Evolutionary conservation across 1,284 basidiomycete species (phyloP), one percentile per base, ranked within the genome.

Genomic region (Ceratobasidium sp.): DNA sequence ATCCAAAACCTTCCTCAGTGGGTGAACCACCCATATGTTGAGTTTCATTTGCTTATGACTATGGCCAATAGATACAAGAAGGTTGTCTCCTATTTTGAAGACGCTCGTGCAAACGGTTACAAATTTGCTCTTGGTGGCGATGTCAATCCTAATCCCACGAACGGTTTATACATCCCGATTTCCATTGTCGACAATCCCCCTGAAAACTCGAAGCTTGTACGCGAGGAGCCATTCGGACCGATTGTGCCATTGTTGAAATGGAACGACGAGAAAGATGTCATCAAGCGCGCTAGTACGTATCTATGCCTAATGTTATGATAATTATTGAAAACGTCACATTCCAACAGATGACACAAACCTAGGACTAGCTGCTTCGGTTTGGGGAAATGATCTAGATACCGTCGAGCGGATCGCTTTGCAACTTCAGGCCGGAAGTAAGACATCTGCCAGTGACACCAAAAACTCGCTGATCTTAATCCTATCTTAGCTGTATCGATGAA

Each of bases 151-250:
- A 54, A 73, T 29, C 71, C 71, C 3, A 62, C 48, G 9, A 37
- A 62, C 24, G 71, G 71, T 8, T 37, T 73, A 2, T 73, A 63
- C 39, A 37, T 63, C n/a, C 71, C 71, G 3, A 34, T 73, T 16
- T 73, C 71, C 8, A n/a, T 73, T n/a, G 59, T 73, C 27, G 71
- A 73, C 22, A 73, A 73, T 51, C 71, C 71, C 2, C 71, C 71
- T 0, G 71, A 73, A 13, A 24, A 73, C 51, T 62, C 71, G 19
- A 73, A 73, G 59, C 62, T 73, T 24, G 71, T 73, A 5, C 71
- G 48, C 3, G 71, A 73, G 71, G 71, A 73, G n/a, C 71, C 71
- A n/a, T 73, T 73, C 62, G 71, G 71, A 8, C 71, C 71, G 7
- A 73, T 73, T 29, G 58, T 73, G 16, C 71, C 71, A 7, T 27